Evolutionary conservation across 2,329 filamentous ascomycete genomes (phyloP).

Genomic region (Aspergillus novoparasiticus): DNA sequence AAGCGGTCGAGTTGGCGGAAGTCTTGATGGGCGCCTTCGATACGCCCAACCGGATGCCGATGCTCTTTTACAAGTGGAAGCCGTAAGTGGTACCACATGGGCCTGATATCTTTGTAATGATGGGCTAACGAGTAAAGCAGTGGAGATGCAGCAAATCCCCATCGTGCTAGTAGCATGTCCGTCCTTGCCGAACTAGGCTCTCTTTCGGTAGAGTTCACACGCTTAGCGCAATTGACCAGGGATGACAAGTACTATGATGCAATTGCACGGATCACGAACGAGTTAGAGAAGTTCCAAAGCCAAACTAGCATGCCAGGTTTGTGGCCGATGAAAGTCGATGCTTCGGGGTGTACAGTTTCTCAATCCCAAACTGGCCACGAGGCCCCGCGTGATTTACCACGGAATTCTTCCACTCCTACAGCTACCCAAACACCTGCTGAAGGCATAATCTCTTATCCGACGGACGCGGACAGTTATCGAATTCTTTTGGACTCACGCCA

Average conservation of each 20-base stretch:
- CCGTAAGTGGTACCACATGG: conserved; percentile 49
- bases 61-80: conserved; percentile 78
- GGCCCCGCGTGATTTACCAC: not conserved
- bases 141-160: conserved; percentile 62
- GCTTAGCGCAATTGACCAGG: conserved; percentile 81
- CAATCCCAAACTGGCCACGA: conserved; percentile 19
- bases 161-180: conserved; percentile 59
- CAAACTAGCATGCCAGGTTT: conserved; percentile 72
- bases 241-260: conserved; percentile 87
- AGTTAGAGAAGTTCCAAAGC: conserved; percentile 74
- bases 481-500: conserved; percentile 27
- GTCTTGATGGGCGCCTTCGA: conserved; percentile 83
- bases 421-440: conserved; percentile 4
- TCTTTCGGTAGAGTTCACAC: conserved; percentile 84
- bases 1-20: conserved; percentile 77
- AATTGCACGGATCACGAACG: conserved; percentile 80
- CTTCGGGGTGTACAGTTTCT: conserved; percentile 70
- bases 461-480: conserved; percentile 28
- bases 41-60: conserved; percentile 91
- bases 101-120: not conserved
- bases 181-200: conserved; percentile 73
- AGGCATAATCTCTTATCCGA: conserved; percentile 18
- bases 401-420: not conserved
- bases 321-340: conserved; percentile 77
- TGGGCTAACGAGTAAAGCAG: conserved; percentile 20